These are phyloP conservation scores for Suillus plorans DNA, from an alignment of 768 basidiomycete genomes.

Conservation along the genomic window DNA sequence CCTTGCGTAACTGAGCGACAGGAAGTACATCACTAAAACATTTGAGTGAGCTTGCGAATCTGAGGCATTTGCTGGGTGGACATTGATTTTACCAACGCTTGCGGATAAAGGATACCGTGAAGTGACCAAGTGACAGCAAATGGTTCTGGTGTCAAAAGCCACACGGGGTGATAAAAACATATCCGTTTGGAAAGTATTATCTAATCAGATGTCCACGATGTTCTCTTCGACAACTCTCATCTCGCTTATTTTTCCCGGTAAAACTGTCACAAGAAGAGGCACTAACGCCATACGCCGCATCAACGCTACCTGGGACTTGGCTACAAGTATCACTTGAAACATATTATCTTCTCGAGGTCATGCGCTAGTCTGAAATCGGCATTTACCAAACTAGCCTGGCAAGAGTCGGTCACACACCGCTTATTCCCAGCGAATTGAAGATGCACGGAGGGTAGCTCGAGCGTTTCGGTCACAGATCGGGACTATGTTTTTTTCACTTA, in stretches of 20 bases:
- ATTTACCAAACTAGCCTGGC: background rate
- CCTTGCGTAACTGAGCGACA: background rate
- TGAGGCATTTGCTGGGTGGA: slow-evolving; percentile 4
- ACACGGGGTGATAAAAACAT: too few species aligned
- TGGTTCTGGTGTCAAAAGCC: background rate
- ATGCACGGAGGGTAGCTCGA: background rate
- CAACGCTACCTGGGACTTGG: too few species aligned
- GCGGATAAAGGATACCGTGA: background rate
- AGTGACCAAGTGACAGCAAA: slow-evolving; percentile 4
- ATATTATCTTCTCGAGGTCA: too few species aligned
- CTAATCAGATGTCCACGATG: too few species aligned
- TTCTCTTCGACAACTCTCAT: too few species aligned
- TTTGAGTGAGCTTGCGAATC: slow-evolving; percentile 11
- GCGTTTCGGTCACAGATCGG: slow-evolving; percentile 1
- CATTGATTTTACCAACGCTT: slow-evolving; percentile 12
- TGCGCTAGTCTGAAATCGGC: background rate
- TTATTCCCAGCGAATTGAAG: background rate
- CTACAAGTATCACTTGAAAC: too few species aligned
- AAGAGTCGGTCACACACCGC: background rate
- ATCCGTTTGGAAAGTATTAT: too few species aligned
- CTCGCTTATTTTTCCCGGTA: too few species aligned
- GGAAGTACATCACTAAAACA: background rate
- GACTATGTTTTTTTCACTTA: background rate
- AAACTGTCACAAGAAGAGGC: too few species aligned
- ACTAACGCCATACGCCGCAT: too few species aligned